phyloP scores from a whole-genome alignment of 129 eudicot genomes.

The Pittosporum tobira region DNA sequence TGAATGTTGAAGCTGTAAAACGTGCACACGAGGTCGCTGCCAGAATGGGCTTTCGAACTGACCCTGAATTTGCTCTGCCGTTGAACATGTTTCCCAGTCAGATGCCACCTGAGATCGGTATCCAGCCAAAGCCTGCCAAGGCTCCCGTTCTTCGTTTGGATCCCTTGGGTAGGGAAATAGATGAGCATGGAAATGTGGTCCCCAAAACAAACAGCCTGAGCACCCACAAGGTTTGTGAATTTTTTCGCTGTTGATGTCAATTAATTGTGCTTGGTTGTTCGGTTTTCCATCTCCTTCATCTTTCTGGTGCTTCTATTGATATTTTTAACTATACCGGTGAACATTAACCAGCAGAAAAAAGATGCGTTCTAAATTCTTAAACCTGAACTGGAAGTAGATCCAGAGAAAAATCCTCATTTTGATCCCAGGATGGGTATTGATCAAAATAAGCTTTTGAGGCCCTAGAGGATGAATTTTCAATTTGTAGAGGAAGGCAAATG shows the following conservation, averaged over 20 bases:
- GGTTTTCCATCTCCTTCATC: neutral
- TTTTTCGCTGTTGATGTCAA: neutral
- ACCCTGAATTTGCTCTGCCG: slow-evolving; percentile 86
- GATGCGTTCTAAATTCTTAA: slow-evolving; percentile 89
- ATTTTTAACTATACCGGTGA: slow-evolving; percentile 40
- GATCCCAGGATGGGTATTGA: slow-evolving; percentile 87
- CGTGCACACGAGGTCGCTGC: slow-evolving; percentile 95
- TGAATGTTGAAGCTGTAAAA: slow-evolving; percentile 81
- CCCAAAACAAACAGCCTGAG: slow-evolving; percentile 64
- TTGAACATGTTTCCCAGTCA: slow-evolving; percentile 92
- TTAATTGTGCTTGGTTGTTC: too few relatives aligned
- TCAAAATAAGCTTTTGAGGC: slow-evolving; percentile 72
- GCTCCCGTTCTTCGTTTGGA: slow-evolving; percentile 93
- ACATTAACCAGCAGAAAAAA: slow-evolving; percentile 91
- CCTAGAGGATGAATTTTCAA: slow-evolving; percentile 82
- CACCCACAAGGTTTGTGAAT: slow-evolving; percentile 63
- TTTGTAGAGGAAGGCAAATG: slow-evolving; percentile 99
- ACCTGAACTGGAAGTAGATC: slow-evolving; percentile 91
- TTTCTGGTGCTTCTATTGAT: slow-evolving; percentile 8
- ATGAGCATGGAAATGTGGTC: slow-evolving; percentile 90
- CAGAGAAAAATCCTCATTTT: slow-evolving; percentile 78
- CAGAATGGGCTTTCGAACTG: slow-evolving; percentile 88
- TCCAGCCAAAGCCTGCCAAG: slow-evolving; percentile 85
- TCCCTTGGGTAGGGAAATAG: slow-evolving; percentile 84
- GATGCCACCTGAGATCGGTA: slow-evolving; percentile 57